Base-by-base conservation (phyloP, 2,329 filamentous ascomycete species). In the Septoria petroselini region DNA sequence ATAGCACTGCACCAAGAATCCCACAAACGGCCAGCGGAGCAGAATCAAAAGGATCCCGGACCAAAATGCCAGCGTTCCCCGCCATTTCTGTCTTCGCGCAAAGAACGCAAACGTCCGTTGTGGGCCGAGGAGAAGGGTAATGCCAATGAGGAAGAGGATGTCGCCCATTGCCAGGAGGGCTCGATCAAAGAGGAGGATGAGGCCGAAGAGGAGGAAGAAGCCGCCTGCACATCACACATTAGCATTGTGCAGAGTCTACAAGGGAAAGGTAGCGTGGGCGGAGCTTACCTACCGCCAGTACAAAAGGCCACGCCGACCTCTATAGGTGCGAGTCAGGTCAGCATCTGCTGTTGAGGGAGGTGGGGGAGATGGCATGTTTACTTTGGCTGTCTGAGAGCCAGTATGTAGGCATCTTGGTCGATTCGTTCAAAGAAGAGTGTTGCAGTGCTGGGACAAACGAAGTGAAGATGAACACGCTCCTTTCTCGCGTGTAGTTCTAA, bases 131-230 rank as follows among this genome's bases (percentile, higher is more conserved):
- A 97, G 94, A 52, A 97, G 86, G 23, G 91, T 95, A 19, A 98
- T 82, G 69, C 93, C 93, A 74, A 95, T 88, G 47, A 98, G 82
- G 78, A 98, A 97, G 70, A 98, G 89, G 70, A 98, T 94, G 68
- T 97, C 97, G 74, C 93, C 93, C 93, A 97, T 97, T 61, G 91
- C 91, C 49, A 98, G 83, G 88, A 97, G 91, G 65, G 93, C 88
- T 59, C 93, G 83, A 73, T 98, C 93, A 75, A 98, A 98, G 76
- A 98, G 97, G 73, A 98, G 81, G 72, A 98, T 79, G 7, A 98
- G 88, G 54, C 93, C 93, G 66, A 89, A 88, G 67, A 96, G 81
- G 50, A 98, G 82, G 78, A 98, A 98, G 76, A 97, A 85, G 60
- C 87, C 89, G 70, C 91, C 91, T 95, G 68, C 49, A 8, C 53